These are phyloP conservation scores for Chalciporus pseudorubinellus DNA, from an alignment of 768 basidiomycete species.

Conservation along the genomic window DNA sequence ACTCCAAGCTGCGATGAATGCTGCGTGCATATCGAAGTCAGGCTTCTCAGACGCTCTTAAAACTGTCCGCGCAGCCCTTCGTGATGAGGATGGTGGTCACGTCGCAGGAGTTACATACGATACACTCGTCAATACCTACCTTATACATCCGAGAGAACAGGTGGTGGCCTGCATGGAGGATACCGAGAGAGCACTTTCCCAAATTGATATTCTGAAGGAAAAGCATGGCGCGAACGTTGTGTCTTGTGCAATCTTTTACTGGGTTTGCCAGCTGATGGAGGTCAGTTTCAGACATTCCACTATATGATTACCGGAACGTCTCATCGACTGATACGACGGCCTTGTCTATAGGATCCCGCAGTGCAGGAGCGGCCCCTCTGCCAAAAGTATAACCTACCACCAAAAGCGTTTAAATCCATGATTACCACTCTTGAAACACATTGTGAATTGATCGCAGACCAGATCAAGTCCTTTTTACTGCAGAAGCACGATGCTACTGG, in stretches of 20 bases:
- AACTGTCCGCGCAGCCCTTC: conserved; percentile 19
- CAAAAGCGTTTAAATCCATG: conserved; percentile 19
- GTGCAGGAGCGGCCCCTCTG: conserved; percentile 22
- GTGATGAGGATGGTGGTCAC: neutral
- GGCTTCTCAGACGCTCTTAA: conserved; percentile 26
- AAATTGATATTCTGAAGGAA: conserved; percentile 13
- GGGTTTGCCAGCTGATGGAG: conserved; percentile 42
- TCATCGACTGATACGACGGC: neutral
- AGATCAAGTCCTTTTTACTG: conserved; percentile 17
- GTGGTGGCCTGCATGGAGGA: conserved; percentile 34
- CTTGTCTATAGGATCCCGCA: conserved; percentile 16
- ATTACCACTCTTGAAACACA: conserved; percentile 21
- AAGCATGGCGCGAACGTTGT: conserved; percentile 23
- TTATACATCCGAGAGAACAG: conserved; percentile 9
- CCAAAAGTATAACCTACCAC: conserved; percentile 14
- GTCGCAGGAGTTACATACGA: conserved; percentile 25
- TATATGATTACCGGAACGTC: neutral
- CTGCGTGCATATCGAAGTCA: conserved; percentile 21
- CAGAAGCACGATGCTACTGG: neutral
- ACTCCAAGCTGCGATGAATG: conserved; percentile 22
- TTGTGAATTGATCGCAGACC: conserved; percentile 25
- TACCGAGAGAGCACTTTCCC: conserved; percentile 28
- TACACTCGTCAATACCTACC: conserved; percentile 31
- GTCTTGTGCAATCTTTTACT: conserved; percentile 44
- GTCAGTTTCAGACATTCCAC: too few species aligned